Conservation (phyloP, 164 flowering plant genomes). For the Cinnamomum chago region DNA sequence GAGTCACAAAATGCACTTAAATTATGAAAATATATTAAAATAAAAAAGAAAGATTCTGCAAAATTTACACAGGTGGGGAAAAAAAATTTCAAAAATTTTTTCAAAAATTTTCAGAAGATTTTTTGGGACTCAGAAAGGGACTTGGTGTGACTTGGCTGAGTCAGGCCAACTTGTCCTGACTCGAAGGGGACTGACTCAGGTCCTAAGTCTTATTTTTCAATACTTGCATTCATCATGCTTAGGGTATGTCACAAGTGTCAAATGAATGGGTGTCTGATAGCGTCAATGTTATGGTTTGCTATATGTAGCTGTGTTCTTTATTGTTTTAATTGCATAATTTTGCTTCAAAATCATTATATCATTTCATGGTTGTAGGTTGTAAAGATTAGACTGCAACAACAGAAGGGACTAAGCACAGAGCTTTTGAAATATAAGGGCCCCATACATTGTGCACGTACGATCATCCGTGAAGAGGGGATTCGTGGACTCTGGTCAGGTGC, state of each 20-base stretch:
- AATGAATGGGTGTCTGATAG: neutral
- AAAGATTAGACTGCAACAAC: conserved; percentile 93
- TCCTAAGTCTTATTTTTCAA: no score
- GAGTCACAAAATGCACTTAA: no score
- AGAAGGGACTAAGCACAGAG: conserved; percentile 74
- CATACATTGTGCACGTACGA: conserved; percentile 79
- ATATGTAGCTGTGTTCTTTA: neutral
- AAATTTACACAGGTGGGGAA: no score
- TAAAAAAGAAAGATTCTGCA: no score
- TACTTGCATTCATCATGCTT: no score
- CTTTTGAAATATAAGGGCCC: conserved; percentile 95
- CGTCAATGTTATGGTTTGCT: neutral
- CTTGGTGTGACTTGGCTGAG: no score
- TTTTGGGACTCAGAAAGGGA: no score
- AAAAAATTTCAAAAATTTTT: no score
- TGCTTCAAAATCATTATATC: neutral
- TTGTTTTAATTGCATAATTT: neutral
- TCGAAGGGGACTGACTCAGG: no score
- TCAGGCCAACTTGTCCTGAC: no score
- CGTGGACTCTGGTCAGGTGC: conserved; percentile 97
- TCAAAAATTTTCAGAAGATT: no score
- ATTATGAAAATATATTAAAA: no score
- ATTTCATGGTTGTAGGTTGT: conserved; percentile 63
- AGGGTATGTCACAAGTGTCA: neutral
- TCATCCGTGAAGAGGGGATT: conserved; percentile 83